phyloP scores from a whole-genome alignment of 2,329 filamentous ascomycete species.

The Cadophora sp. region DNA sequence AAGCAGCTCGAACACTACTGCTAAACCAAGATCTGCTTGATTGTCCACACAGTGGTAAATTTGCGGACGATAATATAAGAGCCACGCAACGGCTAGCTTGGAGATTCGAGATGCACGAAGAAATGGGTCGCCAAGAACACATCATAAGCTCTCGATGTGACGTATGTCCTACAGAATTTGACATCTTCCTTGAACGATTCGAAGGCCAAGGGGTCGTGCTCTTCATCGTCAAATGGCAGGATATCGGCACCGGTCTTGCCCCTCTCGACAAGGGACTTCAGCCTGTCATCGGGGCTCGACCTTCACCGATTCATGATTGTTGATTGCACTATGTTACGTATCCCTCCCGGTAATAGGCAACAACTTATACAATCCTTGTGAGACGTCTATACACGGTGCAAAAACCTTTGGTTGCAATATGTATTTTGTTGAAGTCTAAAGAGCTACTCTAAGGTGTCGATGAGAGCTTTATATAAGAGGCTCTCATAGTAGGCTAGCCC shows the following conservation, averaged over 20 bases:
- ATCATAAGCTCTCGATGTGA: conserved; percentile 19
- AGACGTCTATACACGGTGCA: too few relatives aligned
- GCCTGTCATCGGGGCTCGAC: background rate
- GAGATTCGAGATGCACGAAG: background rate
- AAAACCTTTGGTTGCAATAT: too few relatives aligned
- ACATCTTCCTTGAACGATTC: conserved; percentile 17
- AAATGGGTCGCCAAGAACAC: conserved; percentile 12
- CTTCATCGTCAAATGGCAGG: conserved; percentile 27
- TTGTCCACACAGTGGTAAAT: background rate
- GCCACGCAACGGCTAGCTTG: background rate
- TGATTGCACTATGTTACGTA: too few relatives aligned
- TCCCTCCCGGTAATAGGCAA: too few relatives aligned
- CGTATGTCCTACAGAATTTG: conserved; percentile 23
- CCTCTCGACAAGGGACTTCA: conserved; percentile 22
- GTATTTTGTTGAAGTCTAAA: too few relatives aligned
- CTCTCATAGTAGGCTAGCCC: too few relatives aligned
- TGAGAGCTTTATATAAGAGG: too few relatives aligned
- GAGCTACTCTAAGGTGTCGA: too few relatives aligned
- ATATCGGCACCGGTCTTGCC: conserved; percentile 25
- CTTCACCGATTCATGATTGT: background rate
- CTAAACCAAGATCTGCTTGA: background rate
- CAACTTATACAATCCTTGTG: too few relatives aligned
- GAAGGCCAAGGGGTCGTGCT: conserved; percentile 20
- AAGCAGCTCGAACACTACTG: background rate
- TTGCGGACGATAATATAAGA: background rate